Percentiles rank a stretch among this genome's conserved stretches.
Evolutionary conservation across 2,329 filamentous ascomycete genomes (phyloP).

Genomic region (Colletotrichum lentis): DNA sequence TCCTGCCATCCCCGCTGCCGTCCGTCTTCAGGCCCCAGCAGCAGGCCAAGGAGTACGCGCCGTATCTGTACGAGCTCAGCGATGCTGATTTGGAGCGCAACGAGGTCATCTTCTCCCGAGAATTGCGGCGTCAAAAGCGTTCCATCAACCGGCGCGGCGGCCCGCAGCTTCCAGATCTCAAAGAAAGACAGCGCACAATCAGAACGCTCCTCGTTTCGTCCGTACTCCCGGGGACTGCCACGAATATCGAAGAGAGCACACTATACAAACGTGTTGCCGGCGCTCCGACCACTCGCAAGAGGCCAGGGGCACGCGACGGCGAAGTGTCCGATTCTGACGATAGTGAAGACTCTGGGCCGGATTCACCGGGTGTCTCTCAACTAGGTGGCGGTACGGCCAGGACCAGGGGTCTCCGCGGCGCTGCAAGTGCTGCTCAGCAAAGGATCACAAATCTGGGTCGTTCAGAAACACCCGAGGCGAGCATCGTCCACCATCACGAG

Average conservation of each 20-base stretch:
- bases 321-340: slow-evolving; percentile 89
- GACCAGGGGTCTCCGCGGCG: slow-evolving; percentile 87
- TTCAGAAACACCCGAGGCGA: slow-evolving; percentile 87
- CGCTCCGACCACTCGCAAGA: slow-evolving; percentile 63
- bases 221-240: slow-evolving; percentile 86
- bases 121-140: slow-evolving; percentile 92
- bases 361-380: slow-evolving; percentile 82
- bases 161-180: slow-evolving; percentile 92
- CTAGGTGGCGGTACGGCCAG: slow-evolving; percentile 82
- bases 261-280: slow-evolving; percentile 81
- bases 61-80: slow-evolving; percentile 92
- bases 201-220: slow-evolving; percentile 91
- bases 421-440: slow-evolving; percentile 84
- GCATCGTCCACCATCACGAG: slow-evolving; percentile 69
- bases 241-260: slow-evolving; percentile 81
- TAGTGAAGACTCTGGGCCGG: slow-evolving; percentile 85
- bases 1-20: slow-evolving; percentile 83
- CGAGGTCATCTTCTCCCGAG: slow-evolving; percentile 90
- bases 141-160: slow-evolving; percentile 94
- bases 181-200: slow-evolving; percentile 92
- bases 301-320: slow-evolving; percentile 67
- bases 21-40: slow-evolving; percentile 89
- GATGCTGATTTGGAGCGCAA: slow-evolving; percentile 89
- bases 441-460: slow-evolving; percentile 84
- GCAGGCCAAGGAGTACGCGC: slow-evolving; percentile 91